Evolutionary conservation across 75 land plant species (phyloP).

Genomic region (Selaginella moellendorffii): DNA sequence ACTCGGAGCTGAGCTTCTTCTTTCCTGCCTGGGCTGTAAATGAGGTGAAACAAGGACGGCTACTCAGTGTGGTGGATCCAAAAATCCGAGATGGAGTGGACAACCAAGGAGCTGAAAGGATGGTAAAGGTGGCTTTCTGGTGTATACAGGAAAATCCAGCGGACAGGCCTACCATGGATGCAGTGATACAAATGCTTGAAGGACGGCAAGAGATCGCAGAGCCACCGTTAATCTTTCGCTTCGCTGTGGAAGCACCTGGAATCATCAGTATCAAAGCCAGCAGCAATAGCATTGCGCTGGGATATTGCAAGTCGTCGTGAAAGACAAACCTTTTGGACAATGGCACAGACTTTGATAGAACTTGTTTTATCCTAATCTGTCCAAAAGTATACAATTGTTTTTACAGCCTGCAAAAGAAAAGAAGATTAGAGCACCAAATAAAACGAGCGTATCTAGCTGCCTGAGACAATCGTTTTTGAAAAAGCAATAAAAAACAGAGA

Average conservation of each 20-base stretch:
- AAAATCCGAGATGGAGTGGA: background rate
- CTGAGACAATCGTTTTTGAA: no score
- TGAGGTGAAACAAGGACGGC: background rate
- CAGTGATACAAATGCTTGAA: background rate
- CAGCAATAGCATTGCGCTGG: background rate
- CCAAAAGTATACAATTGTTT: no score
- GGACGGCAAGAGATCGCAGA: background rate
- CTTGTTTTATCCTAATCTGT: no score
- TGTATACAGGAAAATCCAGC: constrained; percentile 8
- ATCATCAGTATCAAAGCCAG: constrained; percentile 2
- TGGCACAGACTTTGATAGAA: no score
- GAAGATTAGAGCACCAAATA: no score
- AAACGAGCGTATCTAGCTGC: no score
- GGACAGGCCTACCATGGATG: background rate
- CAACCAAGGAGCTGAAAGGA: background rate
- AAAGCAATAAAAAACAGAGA: no score
- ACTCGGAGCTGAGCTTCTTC: background rate
- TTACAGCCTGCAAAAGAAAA: no score
- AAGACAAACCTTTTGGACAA: no score
- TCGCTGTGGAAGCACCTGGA: constrained; percentile 1
- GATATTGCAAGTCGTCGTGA: background rate
- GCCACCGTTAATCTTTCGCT: background rate
- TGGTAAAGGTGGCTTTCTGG: constrained; percentile 6
- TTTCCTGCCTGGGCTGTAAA: constrained; percentile 8
- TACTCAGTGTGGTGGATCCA: background rate